phyloP scores from a whole-genome alignment of 768 basidiomycete genomes.

The Mycena capillaripes region DNA sequence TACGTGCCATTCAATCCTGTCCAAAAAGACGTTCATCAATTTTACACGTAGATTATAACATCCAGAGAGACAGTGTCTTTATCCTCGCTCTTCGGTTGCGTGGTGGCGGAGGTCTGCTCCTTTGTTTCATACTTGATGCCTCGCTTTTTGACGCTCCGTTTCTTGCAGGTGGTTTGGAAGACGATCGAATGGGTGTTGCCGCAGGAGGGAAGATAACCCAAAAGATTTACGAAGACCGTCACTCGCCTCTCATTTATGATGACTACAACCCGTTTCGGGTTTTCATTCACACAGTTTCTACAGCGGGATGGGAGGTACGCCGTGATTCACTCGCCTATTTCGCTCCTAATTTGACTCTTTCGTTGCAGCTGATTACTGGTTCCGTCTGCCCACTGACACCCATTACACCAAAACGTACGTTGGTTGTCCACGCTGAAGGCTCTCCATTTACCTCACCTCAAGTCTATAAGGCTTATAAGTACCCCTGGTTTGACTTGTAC shows the following conservation, averaged over 20 bases:
- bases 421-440: not conserved
- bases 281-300: no score
- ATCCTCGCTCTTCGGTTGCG: not conserved
- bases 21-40: no score
- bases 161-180: not conserved
- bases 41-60: not conserved
- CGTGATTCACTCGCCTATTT: not conserved
- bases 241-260: not conserved
- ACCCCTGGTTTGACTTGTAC: conserved; percentile 2
- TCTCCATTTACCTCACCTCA: no score
- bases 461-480: not conserved
- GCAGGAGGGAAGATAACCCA: conserved; percentile 11
- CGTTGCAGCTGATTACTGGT: not conserved
- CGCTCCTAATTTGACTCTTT: not conserved
- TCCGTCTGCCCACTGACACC: conserved; percentile 2
- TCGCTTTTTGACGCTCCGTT: not conserved
- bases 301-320: not conserved
- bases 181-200: conserved; percentile 2
- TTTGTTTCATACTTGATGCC: not conserved
- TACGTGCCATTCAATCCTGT: not conserved
- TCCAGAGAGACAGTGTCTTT: not conserved
- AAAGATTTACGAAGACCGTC: not conserved
- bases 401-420: not conserved
- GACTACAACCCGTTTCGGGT: not conserved
- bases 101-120: not conserved